Percentiles rank a stretch among this genome's conserved stretches.
Conservation (phyloP, 768 basidiomycete species). For the Lactarius quietus region DNA sequence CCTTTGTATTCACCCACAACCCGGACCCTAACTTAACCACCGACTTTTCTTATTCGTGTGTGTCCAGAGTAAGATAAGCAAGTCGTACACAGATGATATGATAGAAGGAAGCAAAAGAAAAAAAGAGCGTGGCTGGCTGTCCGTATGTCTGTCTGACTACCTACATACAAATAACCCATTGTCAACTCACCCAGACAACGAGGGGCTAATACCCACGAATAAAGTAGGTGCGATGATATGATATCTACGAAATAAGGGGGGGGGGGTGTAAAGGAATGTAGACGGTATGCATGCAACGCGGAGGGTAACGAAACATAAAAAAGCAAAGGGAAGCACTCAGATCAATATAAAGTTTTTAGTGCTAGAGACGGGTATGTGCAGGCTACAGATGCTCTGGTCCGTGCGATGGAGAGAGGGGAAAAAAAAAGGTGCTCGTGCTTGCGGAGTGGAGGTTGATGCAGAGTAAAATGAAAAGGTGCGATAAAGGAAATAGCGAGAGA, state of each 20-base stretch:
- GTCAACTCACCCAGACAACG: neutral
- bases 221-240: too few relatives aligned
- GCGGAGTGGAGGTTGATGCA: slow-evolving; percentile 4
- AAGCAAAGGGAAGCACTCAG: slow-evolving; percentile 1
- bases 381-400: slow-evolving; percentile 15
- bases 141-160: neutral
- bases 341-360: slow-evolving; percentile 16
- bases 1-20: neutral
- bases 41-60: neutral
- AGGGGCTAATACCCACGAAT: neutral
- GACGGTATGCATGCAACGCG: neutral
- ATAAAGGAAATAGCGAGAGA: neutral
- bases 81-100: slow-evolving; percentile 1
- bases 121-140: neutral
- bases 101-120: neutral
- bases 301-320: neutral
- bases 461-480: neutral
- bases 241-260: slow-evolving; percentile 7
- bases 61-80: neutral
- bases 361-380: slow-evolving; percentile 3
- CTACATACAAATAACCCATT: neutral
- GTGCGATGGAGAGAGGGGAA: neutral
- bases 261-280: slow-evolving; percentile 7
- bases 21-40: neutral
- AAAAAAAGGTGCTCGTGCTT: slow-evolving; percentile 3